These are phyloP conservation scores for Daldinia caldariorum DNA, from an alignment of 495 filamentous ascomycete species.

Conservation along the genomic window DNA sequence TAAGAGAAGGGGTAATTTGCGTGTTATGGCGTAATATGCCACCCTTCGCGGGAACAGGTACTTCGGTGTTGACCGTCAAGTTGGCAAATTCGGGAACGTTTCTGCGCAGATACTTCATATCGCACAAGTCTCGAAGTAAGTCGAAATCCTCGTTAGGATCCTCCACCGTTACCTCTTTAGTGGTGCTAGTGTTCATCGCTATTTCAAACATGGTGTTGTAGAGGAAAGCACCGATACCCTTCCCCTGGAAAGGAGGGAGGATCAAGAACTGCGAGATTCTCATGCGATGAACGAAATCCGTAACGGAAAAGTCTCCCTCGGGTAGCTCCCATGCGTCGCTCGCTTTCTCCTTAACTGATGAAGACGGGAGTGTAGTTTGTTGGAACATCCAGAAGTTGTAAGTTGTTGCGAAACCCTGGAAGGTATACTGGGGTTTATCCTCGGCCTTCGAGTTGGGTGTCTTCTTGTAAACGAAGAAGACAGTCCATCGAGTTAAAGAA, in stretches of 20 bases:
- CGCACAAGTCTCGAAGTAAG: slow-evolving; percentile 83
- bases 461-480: slow-evolving; percentile 85
- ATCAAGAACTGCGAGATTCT: slow-evolving; percentile 95
- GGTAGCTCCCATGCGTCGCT: slow-evolving; percentile 43
- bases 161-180: slow-evolving; percentile 90
- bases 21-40: slow-evolving; percentile 64
- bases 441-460: slow-evolving; percentile 55
- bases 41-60: slow-evolving; percentile 49
- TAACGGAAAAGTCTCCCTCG: slow-evolving; percentile 45
- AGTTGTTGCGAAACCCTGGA: slow-evolving; percentile 87
- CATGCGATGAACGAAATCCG: slow-evolving; percentile 69
- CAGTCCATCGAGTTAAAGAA: slow-evolving; percentile 82
- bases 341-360: slow-evolving; percentile 14
- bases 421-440: slow-evolving; percentile 68
- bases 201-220: slow-evolving; percentile 79
- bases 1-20: slow-evolving; percentile 42
- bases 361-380: slow-evolving; percentile 39
- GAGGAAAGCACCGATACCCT: slow-evolving; percentile 80
- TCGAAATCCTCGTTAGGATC: slow-evolving; percentile 96
- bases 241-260: slow-evolving; percentile 84
- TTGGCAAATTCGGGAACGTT: slow-evolving; percentile 61
- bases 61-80: slow-evolving; percentile 61
- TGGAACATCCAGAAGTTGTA: slow-evolving; percentile 81
- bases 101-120: slow-evolving; percentile 72
- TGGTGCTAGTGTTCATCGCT: slow-evolving; percentile 68